These are phyloP conservation scores for Neofusicoccum sp. DNA, from an alignment of 2,329 filamentous ascomycete species.

Conservation along the genomic window DNA sequence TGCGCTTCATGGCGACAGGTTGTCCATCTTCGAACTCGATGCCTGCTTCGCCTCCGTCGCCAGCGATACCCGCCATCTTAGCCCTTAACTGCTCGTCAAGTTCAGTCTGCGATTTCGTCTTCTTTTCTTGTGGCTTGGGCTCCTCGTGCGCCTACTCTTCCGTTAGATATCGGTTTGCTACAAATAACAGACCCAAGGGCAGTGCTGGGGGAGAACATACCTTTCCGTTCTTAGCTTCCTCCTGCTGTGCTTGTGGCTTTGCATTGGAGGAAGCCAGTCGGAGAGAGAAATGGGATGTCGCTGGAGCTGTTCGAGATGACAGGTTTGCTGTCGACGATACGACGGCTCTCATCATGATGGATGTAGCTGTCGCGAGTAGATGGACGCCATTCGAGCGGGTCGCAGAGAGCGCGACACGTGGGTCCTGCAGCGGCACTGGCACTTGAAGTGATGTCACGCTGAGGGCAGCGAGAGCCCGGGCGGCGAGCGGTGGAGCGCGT, in stretches of 20 bases:
- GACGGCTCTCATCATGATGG: not conserved
- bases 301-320: not conserved
- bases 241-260: not conserved
- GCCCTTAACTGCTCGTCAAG: slow-evolving; percentile 64
- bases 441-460: not conserved
- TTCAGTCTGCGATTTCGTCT: slow-evolving; percentile 46
- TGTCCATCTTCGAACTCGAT: slow-evolving; percentile 74
- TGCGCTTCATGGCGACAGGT: slow-evolving; percentile 69
- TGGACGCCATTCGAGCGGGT: too few relatives aligned
- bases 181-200: not conserved
- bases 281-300: not conserved
- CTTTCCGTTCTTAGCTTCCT: not conserved
- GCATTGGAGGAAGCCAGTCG: not conserved
- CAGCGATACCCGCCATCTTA: slow-evolving; percentile 65
- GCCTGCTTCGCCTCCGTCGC: slow-evolving; percentile 68
- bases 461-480: not conserved
- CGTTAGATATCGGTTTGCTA: not conserved
- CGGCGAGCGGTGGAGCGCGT: not conserved
- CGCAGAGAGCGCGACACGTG: too few relatives aligned
- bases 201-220: not conserved
- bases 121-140: not conserved
- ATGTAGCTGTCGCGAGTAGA: not conserved
- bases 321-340: not conserved
- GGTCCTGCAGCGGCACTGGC: not conserved
- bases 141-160: not conserved